A percentile compares a stretch with the other conserved stretches of the same genome.
phyloP scores from a whole-genome alignment of 768 basidiomycete genomes.

The Leucosporidium yakuticum region DNA sequence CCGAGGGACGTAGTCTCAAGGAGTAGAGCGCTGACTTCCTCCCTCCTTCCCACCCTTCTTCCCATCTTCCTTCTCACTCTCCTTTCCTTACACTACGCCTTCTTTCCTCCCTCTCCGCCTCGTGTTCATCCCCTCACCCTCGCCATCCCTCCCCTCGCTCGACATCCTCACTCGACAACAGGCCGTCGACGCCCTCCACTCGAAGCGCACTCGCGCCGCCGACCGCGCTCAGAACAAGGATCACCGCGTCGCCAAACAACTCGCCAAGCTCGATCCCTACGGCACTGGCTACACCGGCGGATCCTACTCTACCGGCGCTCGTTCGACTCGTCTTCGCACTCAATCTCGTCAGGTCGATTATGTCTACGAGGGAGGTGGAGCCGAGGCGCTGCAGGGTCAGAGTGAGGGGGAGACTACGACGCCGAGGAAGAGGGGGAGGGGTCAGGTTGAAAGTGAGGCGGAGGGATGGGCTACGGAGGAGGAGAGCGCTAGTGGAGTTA shows the following conservation, averaged over 20 bases:
- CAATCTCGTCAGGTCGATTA: too few relatives aligned
- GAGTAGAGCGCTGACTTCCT: background rate
- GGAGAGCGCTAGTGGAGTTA: background rate
- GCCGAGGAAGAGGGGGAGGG: background rate
- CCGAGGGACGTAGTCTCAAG: background rate
- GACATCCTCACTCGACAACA: background rate
- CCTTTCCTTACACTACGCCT: background rate
- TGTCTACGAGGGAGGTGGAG: too few relatives aligned
- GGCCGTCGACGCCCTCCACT: background rate
- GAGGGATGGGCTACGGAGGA: background rate
- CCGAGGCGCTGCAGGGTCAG: too few relatives aligned
- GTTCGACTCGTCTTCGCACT: too few relatives aligned
- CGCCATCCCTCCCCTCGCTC: background rate
- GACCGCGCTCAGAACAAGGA: slow-evolving; percentile 9
- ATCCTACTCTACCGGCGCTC: too few relatives aligned
- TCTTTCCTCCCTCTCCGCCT: background rate
- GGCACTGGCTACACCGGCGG: too few relatives aligned
- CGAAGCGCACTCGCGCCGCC: slow-evolving; percentile 8
- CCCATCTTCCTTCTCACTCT: too few relatives aligned
- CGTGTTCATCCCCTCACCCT: background rate
- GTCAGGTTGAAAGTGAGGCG: background rate
- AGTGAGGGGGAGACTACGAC: too few relatives aligned
- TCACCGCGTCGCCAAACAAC: slow-evolving; percentile 6
- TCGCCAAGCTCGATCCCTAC: background rate
- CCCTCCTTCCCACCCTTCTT: too few relatives aligned